Evolutionary conservation across 192 early-diverging fungal genomes (phyloP).

Genomic region (Entomortierella beljakovae): DNA sequence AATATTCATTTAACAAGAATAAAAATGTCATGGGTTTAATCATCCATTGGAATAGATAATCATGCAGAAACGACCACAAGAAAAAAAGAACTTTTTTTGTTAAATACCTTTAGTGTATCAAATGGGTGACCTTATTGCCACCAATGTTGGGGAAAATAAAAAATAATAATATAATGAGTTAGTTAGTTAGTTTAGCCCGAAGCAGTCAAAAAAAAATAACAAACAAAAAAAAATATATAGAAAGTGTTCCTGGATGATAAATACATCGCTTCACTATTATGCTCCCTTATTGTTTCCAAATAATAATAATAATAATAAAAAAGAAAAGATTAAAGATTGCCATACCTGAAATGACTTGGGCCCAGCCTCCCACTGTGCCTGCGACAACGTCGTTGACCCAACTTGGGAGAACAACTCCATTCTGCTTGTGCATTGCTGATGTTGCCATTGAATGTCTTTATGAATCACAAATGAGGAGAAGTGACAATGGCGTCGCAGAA

Average conservation of each 20-base stretch:
- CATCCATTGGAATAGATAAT: no score
- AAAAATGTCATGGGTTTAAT: no score
- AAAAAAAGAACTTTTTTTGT: background rate
- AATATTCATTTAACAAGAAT: background rate
- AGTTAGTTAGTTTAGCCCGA: no score
- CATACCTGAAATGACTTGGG: slow-evolving; percentile 73
- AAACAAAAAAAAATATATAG: no score
- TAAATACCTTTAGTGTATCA: slow-evolving; percentile 67
- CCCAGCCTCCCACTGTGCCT: slow-evolving; percentile 77
- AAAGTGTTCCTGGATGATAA: no score
- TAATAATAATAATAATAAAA: background rate
- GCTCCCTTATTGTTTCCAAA: no score
- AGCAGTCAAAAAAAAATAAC: no score
- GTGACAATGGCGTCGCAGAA: background rate
- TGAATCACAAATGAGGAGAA: background rate
- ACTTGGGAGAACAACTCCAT: slow-evolving; percentile 52
- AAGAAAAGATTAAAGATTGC: background rate
- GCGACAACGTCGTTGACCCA: slow-evolving; percentile 66
- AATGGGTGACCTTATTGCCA: slow-evolving; percentile 66
- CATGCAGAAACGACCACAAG: no score
- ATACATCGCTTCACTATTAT: no score
- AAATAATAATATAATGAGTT: no score
- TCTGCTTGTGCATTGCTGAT: slow-evolving; percentile 18
- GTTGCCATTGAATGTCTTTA: slow-evolving; percentile 6
- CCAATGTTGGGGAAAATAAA: background rate